Conservation (phyloP, 2,329 filamentous ascomycete genomes). For the Bertia moriformis region DNA sequence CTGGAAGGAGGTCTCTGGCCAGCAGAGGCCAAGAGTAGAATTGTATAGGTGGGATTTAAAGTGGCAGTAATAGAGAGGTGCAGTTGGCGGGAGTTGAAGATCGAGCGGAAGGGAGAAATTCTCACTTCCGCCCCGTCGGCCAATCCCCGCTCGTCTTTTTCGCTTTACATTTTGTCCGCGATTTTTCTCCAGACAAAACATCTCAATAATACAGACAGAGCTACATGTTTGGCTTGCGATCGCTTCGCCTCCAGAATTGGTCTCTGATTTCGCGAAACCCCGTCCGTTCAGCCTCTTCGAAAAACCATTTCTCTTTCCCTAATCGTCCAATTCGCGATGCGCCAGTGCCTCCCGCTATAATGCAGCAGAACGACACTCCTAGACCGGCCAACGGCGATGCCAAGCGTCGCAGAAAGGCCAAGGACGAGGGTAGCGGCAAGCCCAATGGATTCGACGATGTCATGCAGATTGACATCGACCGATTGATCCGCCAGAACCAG, state of each 20-base stretch:
- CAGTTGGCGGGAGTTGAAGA: neutral
- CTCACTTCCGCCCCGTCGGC: neutral
- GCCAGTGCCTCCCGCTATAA: neutral
- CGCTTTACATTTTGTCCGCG: neutral
- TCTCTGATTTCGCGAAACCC: neutral
- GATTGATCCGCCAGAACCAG: slow-evolving; percentile 8
- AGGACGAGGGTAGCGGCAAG: slow-evolving; percentile 16
- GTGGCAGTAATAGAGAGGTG: neutral
- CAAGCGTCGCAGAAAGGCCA: slow-evolving; percentile 17
- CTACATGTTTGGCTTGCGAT: neutral
- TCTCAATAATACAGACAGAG: too few relatives aligned
- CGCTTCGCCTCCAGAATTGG: neutral
- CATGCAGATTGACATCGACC: slow-evolving; percentile 25
- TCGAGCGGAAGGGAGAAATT: neutral
- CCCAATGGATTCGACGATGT: slow-evolving; percentile 21
- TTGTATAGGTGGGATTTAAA: neutral
- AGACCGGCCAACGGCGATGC: slow-evolving; percentile 3
- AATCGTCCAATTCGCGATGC: neutral
- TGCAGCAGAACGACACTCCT: neutral
- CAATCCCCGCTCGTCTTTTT: neutral
- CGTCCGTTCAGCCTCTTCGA: neutral
- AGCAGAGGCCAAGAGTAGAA: neutral
- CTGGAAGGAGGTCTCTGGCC: neutral
- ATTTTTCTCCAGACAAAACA: neutral
- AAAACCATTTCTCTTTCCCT: neutral